A percentile compares a stretch with the other conserved stretches of the same genome.
phyloP scores from a whole-genome alignment of 306 rosid genomes.

The Notholithocarpus densiflorus region DNA sequence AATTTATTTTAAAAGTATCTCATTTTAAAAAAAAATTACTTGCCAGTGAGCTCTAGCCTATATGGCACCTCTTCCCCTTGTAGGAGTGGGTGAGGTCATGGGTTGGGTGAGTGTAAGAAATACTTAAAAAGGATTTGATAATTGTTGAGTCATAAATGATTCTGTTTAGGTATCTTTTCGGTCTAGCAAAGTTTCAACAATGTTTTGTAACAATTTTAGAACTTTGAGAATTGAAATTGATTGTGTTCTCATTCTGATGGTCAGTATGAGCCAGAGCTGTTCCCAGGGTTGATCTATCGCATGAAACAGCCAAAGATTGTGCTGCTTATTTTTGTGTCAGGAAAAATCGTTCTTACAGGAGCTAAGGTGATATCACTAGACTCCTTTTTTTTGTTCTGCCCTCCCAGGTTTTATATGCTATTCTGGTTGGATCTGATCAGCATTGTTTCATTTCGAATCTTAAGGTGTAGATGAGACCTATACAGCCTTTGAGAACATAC shows the following conservation, averaged over 20 bases:
- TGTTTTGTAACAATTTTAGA: no score
- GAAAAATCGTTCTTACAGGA: slow-evolving; percentile 93
- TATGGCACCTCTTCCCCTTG: no score
- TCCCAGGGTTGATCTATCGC: slow-evolving; percentile 92
- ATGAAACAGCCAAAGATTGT: slow-evolving; percentile 98
- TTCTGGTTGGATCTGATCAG: background rate
- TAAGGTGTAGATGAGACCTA: slow-evolving; percentile 92
- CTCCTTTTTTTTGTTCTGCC: background rate
- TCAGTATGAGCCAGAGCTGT: slow-evolving; percentile 96
- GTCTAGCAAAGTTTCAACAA: background rate
- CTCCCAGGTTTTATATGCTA: background rate
- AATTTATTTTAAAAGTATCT: no score
- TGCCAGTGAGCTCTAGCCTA: no score
- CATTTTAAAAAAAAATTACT: no score
- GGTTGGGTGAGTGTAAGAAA: no score
- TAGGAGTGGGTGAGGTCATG: no score
- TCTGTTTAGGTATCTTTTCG: background rate
- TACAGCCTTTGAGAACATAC: slow-evolving; percentile 92
- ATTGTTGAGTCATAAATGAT: no score
- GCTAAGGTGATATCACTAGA: slow-evolving; percentile 66
- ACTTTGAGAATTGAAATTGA: background rate
- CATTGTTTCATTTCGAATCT: background rate
- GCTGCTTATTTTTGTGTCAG: slow-evolving; percentile 88
- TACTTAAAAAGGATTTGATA: no score
- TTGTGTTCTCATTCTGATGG: background rate